Evolutionary conservation across 2,329 filamentous ascomycete species (phyloP), one percentile per base, ranked within the genome.

Genomic region (Aspergillus fijiensis): DNA sequence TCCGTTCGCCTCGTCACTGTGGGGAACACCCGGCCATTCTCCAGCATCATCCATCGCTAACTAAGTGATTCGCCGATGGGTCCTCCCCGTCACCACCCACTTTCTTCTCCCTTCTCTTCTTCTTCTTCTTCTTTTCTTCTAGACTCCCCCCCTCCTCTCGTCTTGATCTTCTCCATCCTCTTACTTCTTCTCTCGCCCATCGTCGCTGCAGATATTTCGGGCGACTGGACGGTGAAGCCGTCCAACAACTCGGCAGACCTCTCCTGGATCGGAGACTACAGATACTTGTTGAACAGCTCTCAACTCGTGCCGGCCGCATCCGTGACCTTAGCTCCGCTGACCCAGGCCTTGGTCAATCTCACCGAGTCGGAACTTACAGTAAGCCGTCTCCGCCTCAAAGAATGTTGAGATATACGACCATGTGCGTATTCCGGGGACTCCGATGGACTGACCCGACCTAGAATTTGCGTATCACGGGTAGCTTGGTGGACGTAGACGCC

Each of bases 171-270:
- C 52, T 62, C 59, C 51, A 49, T 65, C 49, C 55, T 62, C 33
- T 54, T 64, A 29, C 47, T 62, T 49, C n/a, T 61, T 56, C 51
- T 60, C 52, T 52, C 48, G 23, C 59, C 57, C 51, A 23, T 59
- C n/a, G 60, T 63, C 51, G 59, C 49, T 55, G 63, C 63, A 42
- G 56, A 61, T 49, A 65, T 59, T 23, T 58, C 62, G 52, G 64
- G 68, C 31, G 59, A 60, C 50, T 65, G 65, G 51, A 60, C 67
- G 33, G 68, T 73, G 14, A 23, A 59, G 55, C 70, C 73, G 19
- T 75, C 72, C 12, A 75, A 75, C 56, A 65, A 58, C 42, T 67
- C 73, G 31, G 55, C 60, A 42, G 69, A 70, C 61, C 61, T 73
- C 4, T 59, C 59, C 31, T 64, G 60, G 50, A 65, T 63, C 6